Evolutionary conservation across 108 stramenopile species (phyloP).

Genomic region (Skeletonema marinoi): DNA sequence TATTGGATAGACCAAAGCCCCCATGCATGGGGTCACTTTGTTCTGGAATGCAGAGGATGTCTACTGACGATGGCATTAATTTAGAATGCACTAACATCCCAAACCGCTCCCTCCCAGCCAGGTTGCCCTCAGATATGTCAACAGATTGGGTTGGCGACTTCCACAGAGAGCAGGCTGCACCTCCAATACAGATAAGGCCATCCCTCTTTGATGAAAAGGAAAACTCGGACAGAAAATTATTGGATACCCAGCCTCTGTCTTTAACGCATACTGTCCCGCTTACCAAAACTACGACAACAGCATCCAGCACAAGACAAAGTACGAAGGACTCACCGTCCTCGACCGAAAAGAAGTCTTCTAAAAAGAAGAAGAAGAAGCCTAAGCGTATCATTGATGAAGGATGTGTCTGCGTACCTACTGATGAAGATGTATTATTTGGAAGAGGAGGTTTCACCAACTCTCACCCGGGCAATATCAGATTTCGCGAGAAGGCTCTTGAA

Average conservation of each 20-base stretch:
- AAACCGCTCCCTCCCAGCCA: background rate
- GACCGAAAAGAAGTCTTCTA: background rate
- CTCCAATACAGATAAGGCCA: slow-evolving; percentile 1
- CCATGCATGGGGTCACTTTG: background rate
- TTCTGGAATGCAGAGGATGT: slow-evolving; percentile 3
- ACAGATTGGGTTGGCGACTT: slow-evolving; percentile 41
- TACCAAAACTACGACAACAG: background rate
- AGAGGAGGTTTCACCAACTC: slow-evolving; percentile 72
- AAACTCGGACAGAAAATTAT: background rate
- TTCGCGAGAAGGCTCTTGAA: slow-evolving; percentile 43
- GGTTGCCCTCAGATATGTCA: slow-evolving; percentile 5
- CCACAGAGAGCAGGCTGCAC: background rate
- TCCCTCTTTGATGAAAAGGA: slow-evolving; percentile 12
- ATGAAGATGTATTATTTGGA: slow-evolving; percentile 76
- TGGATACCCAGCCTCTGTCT: background rate
- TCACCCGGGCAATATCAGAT: slow-evolving; percentile 68
- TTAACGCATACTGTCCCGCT: background rate
- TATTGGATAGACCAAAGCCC: background rate
- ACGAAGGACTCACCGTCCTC: slow-evolving; percentile 3
- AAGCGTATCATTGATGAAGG: slow-evolving; percentile 23
- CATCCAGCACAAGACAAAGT: background rate
- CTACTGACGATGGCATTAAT: slow-evolving; percentile 29
- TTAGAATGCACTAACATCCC: background rate
- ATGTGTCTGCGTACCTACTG: slow-evolving; percentile 20
- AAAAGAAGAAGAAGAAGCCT: slow-evolving; percentile 21